Evolutionary conservation across 148 eudicot species (phyloP).

Genomic region (Nepenthes mirabilis): DNA sequence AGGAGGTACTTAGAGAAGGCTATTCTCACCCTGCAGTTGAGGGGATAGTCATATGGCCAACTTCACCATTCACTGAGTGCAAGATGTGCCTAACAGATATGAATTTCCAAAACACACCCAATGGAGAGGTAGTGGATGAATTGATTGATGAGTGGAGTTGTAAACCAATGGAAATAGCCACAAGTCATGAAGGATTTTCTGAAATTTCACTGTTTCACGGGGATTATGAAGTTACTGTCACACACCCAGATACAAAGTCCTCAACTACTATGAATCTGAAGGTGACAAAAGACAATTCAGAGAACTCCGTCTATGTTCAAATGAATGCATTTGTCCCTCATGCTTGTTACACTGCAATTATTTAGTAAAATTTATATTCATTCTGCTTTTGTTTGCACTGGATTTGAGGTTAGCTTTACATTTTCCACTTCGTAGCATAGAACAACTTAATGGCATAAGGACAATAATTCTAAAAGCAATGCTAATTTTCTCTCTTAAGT

Average conservation of each 20-base stretch:
- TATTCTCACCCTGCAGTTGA: constrained; percentile 36
- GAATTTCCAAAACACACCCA: constrained; percentile 35
- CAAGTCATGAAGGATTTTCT: constrained; percentile 22
- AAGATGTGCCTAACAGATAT: constrained; percentile 46
- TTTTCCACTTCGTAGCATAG: too few species aligned
- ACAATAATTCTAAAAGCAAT: too few species aligned
- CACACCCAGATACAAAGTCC: constrained; percentile 15
- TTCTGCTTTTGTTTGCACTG: too few species aligned
- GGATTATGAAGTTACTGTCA: constrained; percentile 25
- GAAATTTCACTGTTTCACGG: constrained; percentile 26
- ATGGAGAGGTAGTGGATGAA: constrained; percentile 55
- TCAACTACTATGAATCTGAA: constrained; percentile 14
- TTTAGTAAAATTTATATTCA: too few species aligned
- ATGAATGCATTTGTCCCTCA: too few species aligned
- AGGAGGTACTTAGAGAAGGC: constrained; percentile 41
- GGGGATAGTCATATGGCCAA: constrained; percentile 63
- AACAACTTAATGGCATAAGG: too few species aligned
- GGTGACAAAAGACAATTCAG: constrained; percentile 11
- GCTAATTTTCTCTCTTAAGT: too few species aligned
- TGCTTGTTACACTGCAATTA: too few species aligned
- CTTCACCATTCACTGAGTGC: constrained; percentile 27
- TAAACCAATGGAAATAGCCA: constrained; percentile 10
- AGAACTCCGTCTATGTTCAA: too few species aligned
- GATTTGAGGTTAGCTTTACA: too few species aligned
- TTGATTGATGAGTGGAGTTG: constrained; percentile 27